Base-by-base conservation (phyloP, 2,329 filamentous ascomycete species). In the Fusarium sp. region DNA sequence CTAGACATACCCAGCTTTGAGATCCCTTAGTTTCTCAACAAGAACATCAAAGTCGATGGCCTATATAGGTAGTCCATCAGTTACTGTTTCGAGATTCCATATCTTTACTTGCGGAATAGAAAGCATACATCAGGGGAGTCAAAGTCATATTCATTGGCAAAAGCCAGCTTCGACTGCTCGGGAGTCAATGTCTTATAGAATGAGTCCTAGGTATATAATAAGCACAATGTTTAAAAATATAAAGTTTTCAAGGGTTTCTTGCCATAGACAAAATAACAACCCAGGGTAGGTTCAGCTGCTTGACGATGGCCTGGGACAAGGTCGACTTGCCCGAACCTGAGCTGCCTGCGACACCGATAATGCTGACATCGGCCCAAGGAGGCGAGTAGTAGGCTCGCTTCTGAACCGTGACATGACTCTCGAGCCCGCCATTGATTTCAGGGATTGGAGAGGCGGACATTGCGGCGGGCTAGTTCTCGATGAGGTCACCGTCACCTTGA, bases 221-320 rank as follows among this genome's bases (percentile, higher is more conserved):
- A 78, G 75, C 47, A 64, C 52, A 16, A 33, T 16, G 50, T 44
- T 42, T 41, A 16, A 45, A 44, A 45, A 45, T 40, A 18, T 23
- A 42, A 28, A 38, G 13, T 51, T 40, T 40, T 28, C 31, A 37
- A 37, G 50, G 56, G 28, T 20, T 50, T 76, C 83, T 76, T 85
- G 95, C 93, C 91, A 99, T 98, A 41, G 94, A 97, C 74, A 99
- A 81, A 80, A 99, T 97, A 50, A 97, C 94, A 65, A 99, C 96
- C 95, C 96, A 99, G 58, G 96, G 96, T 69, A 99, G 83, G 80
- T 96, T 97, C 74, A 99, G 83, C 75, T 92, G 91, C 74, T 88
- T 91, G 69, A 98, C 92, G 73, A 99, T 97, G 69, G 95, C 93
- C 77, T 97, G 88, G 33, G 96, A 94, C 55, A 99, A 83, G 8